Evolutionary conservation across 768 basidiomycete species (phyloP).

Genomic region (Butyriboletus loyo): DNA sequence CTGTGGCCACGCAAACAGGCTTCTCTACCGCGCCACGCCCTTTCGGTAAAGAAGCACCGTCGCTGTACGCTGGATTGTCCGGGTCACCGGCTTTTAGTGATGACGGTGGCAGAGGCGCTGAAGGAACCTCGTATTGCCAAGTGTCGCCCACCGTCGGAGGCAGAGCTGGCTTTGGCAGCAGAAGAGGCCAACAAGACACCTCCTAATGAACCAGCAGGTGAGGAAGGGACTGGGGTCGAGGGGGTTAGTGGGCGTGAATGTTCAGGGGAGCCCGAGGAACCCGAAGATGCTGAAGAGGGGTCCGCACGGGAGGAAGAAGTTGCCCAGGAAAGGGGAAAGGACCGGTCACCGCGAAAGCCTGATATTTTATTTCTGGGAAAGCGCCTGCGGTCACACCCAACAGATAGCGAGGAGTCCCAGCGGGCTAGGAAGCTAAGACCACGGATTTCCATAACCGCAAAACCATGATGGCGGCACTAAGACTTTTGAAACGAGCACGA

Average conservation of each 20-base stretch:
- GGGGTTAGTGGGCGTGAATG: neutral
- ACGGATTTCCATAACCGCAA: neutral
- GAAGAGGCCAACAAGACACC: conserved; percentile 5
- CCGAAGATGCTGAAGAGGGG: conserved; percentile 11
- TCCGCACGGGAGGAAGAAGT: conserved; percentile 5
- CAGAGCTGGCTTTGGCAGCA: conserved; percentile 15
- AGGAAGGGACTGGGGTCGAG: neutral
- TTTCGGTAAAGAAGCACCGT: conserved; percentile 23
- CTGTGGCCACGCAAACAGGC: conserved; percentile 22
- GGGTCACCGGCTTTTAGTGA: conserved; percentile 19
- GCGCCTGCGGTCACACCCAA: conserved; percentile 13
- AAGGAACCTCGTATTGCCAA: conserved; percentile 22
- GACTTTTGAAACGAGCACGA: neutral
- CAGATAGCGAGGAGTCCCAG: conserved; percentile 10
- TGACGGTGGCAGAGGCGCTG: conserved; percentile 14
- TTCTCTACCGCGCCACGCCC: conserved; percentile 24
- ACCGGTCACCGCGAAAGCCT: neutral
- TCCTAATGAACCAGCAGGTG: neutral
- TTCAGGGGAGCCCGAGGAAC: conserved; percentile 10
- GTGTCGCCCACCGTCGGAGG: conserved; percentile 22
- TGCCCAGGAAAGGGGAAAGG: neutral
- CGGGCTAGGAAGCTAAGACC: conserved; percentile 15
- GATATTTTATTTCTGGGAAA: conserved; percentile 4
- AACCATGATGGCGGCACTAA: neutral
- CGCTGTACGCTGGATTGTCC: conserved; percentile 18